Base-by-base conservation (phyloP, 768 basidiomycete species). In the Rhodotorula toruloides region DNA sequence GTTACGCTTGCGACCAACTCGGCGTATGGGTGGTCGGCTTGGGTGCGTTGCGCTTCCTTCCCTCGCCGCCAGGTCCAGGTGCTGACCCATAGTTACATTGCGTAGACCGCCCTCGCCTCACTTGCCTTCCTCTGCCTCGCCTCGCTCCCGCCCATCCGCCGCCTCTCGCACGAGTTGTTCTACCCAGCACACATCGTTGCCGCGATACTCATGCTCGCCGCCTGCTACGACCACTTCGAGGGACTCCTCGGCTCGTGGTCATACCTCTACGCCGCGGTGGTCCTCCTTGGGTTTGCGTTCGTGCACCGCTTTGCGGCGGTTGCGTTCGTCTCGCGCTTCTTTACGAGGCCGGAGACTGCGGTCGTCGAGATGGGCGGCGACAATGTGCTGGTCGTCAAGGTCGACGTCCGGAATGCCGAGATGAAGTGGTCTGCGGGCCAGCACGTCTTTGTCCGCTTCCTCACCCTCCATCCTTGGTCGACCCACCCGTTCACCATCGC, bases 111-210 rank as follows among this genome's bases (percentile, higher is more conserved):
- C 22, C 56, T 58, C 4, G 34, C 22, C 25, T 34, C 56, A 9
- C 56, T 58, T 34, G 4, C 19, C 44, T 58, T 43, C 44, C 56
- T 58, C 9, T 58, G 56, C 56, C 22, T 21, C 13, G 21, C 47
- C 32, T 36, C 32, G 32, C 56, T 58, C 44, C 44, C 25, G 8
- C 56, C 56, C 32, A 27, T 58, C 17, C 56, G 56, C 34, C 56
- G 56, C 44, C 44, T 74, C 2, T 77, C 78, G 40, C 78, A 79
- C 70, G 79, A 79, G 65, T 77, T 77, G 50, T 75, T 79, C 16
- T 79, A 80, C 65, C 77, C 79, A 12, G 77, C 75, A 63, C 79
- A 80, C 64, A 76, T 79, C 21, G 67, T 77, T 16, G 78, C 78
- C 54, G 77, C 78, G 2, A 76, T 79, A 67, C 75, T 78, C 10